Evolutionary conservation across 2,329 filamentous ascomycete genomes (phyloP), one percentile per base, ranked within the genome.

Genomic region (Fusarium kyushuense): DNA sequence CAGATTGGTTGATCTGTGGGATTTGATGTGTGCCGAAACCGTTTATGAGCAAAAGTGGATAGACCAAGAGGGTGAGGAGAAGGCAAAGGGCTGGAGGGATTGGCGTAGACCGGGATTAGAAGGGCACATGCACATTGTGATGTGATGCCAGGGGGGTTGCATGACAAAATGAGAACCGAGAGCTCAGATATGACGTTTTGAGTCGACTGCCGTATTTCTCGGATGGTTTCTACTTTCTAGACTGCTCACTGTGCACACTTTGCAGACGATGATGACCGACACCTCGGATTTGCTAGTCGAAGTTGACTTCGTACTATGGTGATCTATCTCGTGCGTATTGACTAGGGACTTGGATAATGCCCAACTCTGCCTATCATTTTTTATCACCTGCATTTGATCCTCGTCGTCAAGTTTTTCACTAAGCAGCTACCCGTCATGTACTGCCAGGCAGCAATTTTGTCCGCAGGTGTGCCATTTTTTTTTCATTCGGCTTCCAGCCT

Each of bases 41-140:
- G 60, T 72, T 69, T 58, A 68, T 64, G 55, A 35, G 33, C 51
- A 45, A 56, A 65, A 65, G 60, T 61, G 54, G 42, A 57, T 58
- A 55, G 58, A 47, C 29, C 29, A 48, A 48, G 58, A 54, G 41
- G 43, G 48, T 25, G 21, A 54, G 38, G 54, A 33, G 41, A 54
- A 32, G 29, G 40, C 23, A 58, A 46, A 58, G 51, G 55, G 52
- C 48, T 55, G 42, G 59, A 49, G 48, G 62, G 61, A 73, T 73
- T 73, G 70, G 69, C 49, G 60, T 43, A 41, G 63, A 54, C 61
- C 38, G 45, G 62, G 65, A 53, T 62, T 36, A 35, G 25, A 45
- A 57, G 30, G 36, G 42, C 38, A 43, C 48, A 61, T 58, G 65
- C 64, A 67, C 69, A 70, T 56, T 73, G 67, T 73, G 67, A 71